Evolutionary conservation across 2,329 filamentous ascomycete species (phyloP), one percentile per base, ranked within the genome.

Genomic region (Penicillium rolfsii): DNA sequence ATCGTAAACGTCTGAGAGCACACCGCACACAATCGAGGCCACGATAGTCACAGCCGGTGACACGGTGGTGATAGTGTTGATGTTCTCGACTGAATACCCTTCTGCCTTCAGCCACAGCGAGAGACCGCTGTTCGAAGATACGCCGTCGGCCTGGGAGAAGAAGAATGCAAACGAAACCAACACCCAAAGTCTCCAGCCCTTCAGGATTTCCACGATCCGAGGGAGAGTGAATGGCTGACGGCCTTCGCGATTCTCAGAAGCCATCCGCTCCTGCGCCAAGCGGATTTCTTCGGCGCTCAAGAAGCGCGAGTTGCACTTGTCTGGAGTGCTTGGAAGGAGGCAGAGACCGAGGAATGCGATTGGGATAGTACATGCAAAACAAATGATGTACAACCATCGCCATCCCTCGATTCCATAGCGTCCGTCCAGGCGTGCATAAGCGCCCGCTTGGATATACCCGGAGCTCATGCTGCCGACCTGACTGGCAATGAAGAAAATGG

Each of bases 381-480:
- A 66, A 45, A 66, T 65, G 9, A 66, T 66, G 26, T 66, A 65
- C 11, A 66, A 28, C 63, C 64, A 66, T 59, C 64, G 61, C 64
- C 64, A 66, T 14, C 64, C 64, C 26, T 65, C 58, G 45, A 66
- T 58, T 14, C 60, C 63, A 43, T 63, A 64, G n/a, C 57, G 57
- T 26, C 63, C 64, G 53, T 66, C 55, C 4, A 66, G 55, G 11
- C 50, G 52, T 14, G 65, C 65, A 36, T 68, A 68, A 14, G 67
- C 67, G 4, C 66, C 67, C 1, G 65, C 62, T 56, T 70, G 67
- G 6, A 70, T 67, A 19, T 69, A 70, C 5, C 67, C 65, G 6
- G 65, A 65, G 41, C 64, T 70, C 65, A 70, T 68, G 24, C 63
- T 69, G 41, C 67, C 67, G 3, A 70, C 65, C 12, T 69, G 64